phyloP scores from a whole-genome alignment of 1,284 basidiomycete species.

The Trametes versicolor region DNA sequence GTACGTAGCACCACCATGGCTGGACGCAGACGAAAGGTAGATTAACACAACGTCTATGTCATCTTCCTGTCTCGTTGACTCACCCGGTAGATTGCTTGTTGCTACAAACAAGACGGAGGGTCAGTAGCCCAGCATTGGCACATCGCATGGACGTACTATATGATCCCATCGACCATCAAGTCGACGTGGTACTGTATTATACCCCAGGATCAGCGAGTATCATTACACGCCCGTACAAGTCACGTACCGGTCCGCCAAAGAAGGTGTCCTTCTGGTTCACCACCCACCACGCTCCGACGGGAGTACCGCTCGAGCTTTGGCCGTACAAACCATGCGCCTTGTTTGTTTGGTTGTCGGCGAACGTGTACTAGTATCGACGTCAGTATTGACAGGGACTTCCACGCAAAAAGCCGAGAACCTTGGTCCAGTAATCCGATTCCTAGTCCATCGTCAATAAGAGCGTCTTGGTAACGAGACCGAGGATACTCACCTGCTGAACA shows the following conservation, averaged over 20 bases:
- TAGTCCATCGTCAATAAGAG: neutral
- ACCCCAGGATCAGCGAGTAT: neutral
- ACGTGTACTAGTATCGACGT: conserved; percentile 35
- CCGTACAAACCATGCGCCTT: conserved; percentile 37
- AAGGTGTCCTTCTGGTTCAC: conserved; percentile 43
- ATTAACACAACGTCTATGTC: neutral
- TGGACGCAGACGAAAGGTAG: neutral
- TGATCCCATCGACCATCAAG: conserved; percentile 43
- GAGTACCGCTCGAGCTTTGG: conserved; percentile 33
- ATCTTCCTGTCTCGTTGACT: neutral
- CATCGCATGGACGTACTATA: conserved; percentile 27
- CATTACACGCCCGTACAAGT: neutral
- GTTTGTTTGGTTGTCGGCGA: conserved; percentile 43
- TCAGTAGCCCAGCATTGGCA: neutral
- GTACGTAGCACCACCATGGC: conserved; percentile 35
- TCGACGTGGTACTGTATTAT: conserved; percentile 37
- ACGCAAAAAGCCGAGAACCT: conserved; percentile 9
- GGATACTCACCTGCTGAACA: conserved; percentile 25
- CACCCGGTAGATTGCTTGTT: conserved; percentile 41
- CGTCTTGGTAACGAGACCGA: neutral
- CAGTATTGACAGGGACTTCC: neutral
- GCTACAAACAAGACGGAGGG: conserved; percentile 4
- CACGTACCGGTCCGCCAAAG: conserved; percentile 41
- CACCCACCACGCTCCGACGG: conserved; percentile 43
- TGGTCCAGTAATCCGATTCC: conserved; percentile 45